Conservation (phyloP, 2,329 filamentous ascomycete species). For the Leptodontidium sp. region DNA sequence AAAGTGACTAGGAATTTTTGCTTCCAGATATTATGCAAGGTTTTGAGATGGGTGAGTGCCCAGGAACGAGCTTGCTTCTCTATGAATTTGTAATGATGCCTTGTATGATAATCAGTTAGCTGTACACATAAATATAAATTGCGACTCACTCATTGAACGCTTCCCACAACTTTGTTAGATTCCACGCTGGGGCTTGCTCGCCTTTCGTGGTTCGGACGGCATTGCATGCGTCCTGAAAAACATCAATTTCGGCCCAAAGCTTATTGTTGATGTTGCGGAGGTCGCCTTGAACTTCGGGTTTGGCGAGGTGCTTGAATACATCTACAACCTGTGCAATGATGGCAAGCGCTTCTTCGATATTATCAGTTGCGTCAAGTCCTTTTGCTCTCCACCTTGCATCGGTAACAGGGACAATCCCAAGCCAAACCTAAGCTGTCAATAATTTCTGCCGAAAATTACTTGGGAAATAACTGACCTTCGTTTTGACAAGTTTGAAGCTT, state of each 20-base stretch:
- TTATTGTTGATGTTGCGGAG: slow-evolving; percentile 35
- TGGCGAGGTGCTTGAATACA: slow-evolving; percentile 35
- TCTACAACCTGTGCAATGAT: slow-evolving; percentile 36
- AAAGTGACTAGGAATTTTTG: slow-evolving; percentile 26
- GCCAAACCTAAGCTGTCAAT: slow-evolving; percentile 37
- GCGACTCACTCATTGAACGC: slow-evolving; percentile 35
- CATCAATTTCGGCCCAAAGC: slow-evolving; percentile 36
- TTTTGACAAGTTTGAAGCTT: slow-evolving; percentile 35
- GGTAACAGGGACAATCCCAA: slow-evolving; percentile 34
- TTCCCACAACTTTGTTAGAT: slow-evolving; percentile 36
- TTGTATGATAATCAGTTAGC: slow-evolving; percentile 9
- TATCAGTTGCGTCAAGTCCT: slow-evolving; percentile 33
- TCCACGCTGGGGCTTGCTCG: slow-evolving; percentile 29
- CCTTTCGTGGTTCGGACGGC: slow-evolving; percentile 26
- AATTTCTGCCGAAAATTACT: neutral
- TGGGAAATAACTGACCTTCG: slow-evolving; percentile 25
- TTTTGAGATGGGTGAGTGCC: slow-evolving; percentile 32
- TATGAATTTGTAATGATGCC: slow-evolving; percentile 32
- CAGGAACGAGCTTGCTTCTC: slow-evolving; percentile 34
- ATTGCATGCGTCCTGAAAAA: slow-evolving; percentile 38
- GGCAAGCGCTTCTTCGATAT: slow-evolving; percentile 41
- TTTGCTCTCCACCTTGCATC: slow-evolving; percentile 37
- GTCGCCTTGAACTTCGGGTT: slow-evolving; percentile 36
- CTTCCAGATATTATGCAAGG: slow-evolving; percentile 37
- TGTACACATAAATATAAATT: neutral